Evolutionary conservation across 2,329 filamentous ascomycete genomes (phyloP).

Genomic region (Talaromyces sp.): DNA sequence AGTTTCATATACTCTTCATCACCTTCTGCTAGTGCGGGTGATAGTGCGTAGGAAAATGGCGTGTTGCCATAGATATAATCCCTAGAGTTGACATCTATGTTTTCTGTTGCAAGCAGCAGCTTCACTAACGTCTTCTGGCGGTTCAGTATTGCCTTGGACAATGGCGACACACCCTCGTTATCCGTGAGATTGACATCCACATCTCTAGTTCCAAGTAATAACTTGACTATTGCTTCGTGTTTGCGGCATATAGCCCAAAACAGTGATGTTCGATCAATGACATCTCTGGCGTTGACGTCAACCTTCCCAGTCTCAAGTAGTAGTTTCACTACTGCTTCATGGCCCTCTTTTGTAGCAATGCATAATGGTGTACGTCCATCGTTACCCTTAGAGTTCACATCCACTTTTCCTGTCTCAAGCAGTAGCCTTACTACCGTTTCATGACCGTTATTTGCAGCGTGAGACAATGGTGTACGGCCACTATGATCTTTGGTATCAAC

Average conservation of each 20-base stretch:
- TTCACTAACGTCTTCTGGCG: neutral
- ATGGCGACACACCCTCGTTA: neutral
- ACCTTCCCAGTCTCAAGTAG: constrained; percentile 18
- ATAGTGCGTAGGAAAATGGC: neutral
- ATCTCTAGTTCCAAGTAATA: neutral
- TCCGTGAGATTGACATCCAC: neutral
- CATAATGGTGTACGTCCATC: neutral
- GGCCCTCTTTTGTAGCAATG: neutral
- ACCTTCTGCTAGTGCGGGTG: neutral
- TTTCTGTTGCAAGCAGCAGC: neutral
- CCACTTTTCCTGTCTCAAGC: neutral
- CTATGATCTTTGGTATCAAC: constrained; percentile 6
- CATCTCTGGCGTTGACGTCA: neutral
- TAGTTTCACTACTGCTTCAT: neutral
- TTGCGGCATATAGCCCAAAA: neutral
- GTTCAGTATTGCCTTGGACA: neutral
- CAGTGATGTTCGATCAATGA: neutral
- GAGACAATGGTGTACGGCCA: constrained; percentile 4
- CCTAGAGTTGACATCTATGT: neutral
- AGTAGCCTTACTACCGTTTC: neutral
- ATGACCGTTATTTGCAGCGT: neutral
- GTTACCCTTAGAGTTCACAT: neutral
- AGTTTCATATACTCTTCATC: neutral
- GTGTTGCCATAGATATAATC: neutral
- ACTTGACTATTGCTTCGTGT: neutral